Percentiles rank a stretch among this genome's conserved stretches.
These are phyloP conservation scores for Phlegmacium glaucopus DNA, from an alignment of 768 basidiomycete species.

Conservation along the genomic window DNA sequence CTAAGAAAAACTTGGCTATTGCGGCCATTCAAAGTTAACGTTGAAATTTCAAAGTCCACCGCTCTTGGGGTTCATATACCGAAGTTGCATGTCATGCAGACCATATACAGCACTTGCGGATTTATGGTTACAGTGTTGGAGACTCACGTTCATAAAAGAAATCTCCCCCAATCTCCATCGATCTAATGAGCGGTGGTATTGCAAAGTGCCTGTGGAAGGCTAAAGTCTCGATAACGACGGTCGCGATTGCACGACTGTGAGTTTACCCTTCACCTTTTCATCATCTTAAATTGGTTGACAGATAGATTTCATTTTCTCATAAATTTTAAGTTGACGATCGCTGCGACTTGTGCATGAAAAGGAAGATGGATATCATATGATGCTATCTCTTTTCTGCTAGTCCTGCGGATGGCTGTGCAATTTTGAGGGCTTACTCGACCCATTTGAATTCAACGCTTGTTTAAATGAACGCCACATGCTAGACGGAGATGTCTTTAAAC, in stretches of 20 bases:
- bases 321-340: conserved; percentile 5
- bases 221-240: neutral
- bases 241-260: conserved; percentile 12
- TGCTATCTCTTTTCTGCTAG: neutral
- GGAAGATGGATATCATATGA: neutral
- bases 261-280: neutral
- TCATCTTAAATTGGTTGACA: conserved; percentile 1
- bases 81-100: conserved; percentile 7
- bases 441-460: neutral
- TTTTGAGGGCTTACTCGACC: too few species aligned
- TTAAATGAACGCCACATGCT: conserved; percentile 3
- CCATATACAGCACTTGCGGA: conserved; percentile 8
- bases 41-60: neutral
- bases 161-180: conserved; percentile 15
- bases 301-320: conserved; percentile 5
- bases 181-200: too few species aligned
- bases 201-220: conserved; percentile 1
- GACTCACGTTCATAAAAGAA: conserved; percentile 19
- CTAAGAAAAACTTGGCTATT: neutral
- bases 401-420: neutral
- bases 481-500: conserved; percentile 5
- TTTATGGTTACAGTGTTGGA: conserved; percentile 8
- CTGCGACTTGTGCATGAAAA: neutral
- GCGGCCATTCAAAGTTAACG: neutral
- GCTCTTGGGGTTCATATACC: conserved; percentile 10